phyloP scores from a whole-genome alignment of 805 yeast species.

The Priceomyces carsonii region DNA sequence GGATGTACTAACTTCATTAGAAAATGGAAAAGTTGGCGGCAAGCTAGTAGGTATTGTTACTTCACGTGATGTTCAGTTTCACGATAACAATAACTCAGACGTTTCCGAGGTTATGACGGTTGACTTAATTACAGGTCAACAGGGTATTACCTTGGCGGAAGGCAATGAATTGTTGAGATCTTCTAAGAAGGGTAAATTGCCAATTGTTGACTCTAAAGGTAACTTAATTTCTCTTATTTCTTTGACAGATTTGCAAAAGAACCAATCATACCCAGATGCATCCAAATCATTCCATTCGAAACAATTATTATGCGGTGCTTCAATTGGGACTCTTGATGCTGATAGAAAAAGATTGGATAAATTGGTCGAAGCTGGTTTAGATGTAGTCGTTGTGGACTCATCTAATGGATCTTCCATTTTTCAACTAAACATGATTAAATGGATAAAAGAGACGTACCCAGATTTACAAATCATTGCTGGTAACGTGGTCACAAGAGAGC shows the following conservation, averaged over 20 bases:
- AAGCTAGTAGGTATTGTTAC: conserved; percentile 94
- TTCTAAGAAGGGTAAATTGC: conserved; percentile 97
- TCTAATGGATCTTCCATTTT: conserved; percentile 96
- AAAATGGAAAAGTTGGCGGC: conserved; percentile 81
- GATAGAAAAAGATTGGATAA: conserved; percentile 82
- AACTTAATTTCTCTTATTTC: conserved; percentile 85
- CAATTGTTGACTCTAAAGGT: conserved; percentile 79
- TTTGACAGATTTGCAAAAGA: conserved; percentile 96
- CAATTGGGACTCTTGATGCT: conserved; percentile 90
- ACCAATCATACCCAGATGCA: conserved; percentile 89
- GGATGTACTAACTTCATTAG: conserved; percentile 49
- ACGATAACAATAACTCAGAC: conserved; percentile 62
- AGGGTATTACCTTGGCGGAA: conserved; percentile 78
- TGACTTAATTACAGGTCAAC: conserved; percentile 78
- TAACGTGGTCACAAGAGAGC: conserved; percentile 98
- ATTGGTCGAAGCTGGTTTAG: conserved; percentile 94
- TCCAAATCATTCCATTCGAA: conserved; percentile 91
- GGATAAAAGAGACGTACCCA: conserved; percentile 81
- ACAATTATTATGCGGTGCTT: conserved; percentile 98
- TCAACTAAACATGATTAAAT: conserved; percentile 91
- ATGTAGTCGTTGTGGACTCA: conserved; percentile 93
- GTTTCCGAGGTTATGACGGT: conserved; percentile 87
- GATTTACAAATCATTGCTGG: conserved; percentile 91
- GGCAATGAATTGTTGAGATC: conserved; percentile 90
- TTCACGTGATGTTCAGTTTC: conserved; percentile 95